These are phyloP conservation scores for Metarhizium sp. DNA, from an alignment of 2,329 filamentous ascomycete genomes.

Conservation along the genomic window DNA sequence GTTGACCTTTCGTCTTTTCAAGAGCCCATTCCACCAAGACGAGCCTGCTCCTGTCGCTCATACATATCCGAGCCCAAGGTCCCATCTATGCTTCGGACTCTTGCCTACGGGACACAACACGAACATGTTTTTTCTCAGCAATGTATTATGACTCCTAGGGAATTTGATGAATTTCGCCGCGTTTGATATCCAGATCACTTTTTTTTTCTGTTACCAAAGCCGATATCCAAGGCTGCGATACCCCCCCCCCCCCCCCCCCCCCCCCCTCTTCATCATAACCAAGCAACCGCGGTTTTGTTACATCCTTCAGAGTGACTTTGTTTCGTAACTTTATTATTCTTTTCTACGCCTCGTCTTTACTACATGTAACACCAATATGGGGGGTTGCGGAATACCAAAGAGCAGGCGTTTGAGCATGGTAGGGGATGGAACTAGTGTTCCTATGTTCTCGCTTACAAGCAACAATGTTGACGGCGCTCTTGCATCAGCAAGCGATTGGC, in stretches of 20 bases:
- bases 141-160: neutral
- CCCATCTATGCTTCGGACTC: neutral
- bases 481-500: too few species aligned
- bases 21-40: too few species aligned
- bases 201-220: neutral
- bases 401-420: neutral
- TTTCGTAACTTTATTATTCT: neutral
- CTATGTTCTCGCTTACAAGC: neutral
- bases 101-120: neutral
- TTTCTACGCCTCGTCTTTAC: neutral
- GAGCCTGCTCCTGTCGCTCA: too few species aligned
- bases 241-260: too few species aligned
- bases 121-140: neutral
- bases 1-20: neutral
- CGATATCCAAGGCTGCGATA: neutral
- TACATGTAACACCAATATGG: neutral
- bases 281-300: neutral
- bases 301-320: neutral
- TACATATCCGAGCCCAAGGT: too few species aligned
- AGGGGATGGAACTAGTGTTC: neutral
- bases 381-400: neutral
- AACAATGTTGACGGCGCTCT: neutral
- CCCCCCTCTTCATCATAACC: neutral
- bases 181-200: neutral
- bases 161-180: neutral